These are phyloP conservation scores for Austropuccinia psidii DNA, from an alignment of 1,284 basidiomycete species.

Conservation along the genomic window DNA sequence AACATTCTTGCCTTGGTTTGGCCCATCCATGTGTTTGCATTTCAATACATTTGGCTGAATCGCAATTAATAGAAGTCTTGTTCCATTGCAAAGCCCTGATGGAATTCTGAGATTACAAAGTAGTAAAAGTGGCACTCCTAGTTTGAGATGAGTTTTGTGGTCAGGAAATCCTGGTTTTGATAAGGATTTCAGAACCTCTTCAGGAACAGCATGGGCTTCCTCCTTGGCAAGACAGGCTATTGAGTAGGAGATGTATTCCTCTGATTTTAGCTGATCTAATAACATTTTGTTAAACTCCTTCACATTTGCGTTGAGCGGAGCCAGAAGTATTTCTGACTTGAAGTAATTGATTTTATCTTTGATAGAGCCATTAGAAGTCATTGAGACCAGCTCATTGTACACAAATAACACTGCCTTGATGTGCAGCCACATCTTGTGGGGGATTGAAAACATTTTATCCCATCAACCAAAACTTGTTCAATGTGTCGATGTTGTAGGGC, in stretches of 20 bases:
- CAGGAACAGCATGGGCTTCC: neutral
- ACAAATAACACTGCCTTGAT: too few species aligned
- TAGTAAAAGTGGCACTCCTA: neutral
- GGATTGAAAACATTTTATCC: too few species aligned
- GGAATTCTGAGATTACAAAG: neutral
- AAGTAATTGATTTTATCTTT: too few species aligned
- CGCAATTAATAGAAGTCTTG: neutral
- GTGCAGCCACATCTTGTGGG: too few species aligned
- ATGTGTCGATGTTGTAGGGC: too few species aligned
- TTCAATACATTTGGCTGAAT: neutral
- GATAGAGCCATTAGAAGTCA: too few species aligned
- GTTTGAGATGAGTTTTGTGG: neutral
- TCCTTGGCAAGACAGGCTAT: neutral
- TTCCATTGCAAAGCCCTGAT: neutral
- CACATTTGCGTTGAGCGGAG: neutral
- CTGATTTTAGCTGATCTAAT: neutral
- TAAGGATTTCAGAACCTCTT: neutral
- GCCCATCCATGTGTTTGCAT: neutral
- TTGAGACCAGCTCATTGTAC: too few species aligned
- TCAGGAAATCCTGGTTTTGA: neutral
- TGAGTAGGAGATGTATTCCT: neutral
- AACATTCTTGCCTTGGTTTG: neutral
- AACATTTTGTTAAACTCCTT: neutral
- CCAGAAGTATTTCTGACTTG: neutral
- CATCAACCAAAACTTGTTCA: too few species aligned